Evolutionary conservation across 768 basidiomycete species (phyloP), one percentile per base, ranked within the genome.

Genomic region (Rhodotorula babjevae): DNA sequence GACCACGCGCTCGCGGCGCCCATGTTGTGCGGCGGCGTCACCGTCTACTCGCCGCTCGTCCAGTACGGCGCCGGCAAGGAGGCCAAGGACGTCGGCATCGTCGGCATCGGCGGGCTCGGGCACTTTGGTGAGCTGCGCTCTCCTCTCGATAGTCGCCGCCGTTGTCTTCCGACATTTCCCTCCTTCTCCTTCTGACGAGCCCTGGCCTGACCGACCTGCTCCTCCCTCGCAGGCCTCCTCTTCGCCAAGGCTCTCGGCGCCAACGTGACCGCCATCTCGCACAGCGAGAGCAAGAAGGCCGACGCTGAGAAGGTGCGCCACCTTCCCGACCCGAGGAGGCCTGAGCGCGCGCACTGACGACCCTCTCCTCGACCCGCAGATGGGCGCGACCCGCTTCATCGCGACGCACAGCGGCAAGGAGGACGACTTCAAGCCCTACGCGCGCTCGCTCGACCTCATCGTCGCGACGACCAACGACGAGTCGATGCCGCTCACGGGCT

Each of bases 61-160:
- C 81, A 85, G 42, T 84, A 87, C 79, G 85, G 85, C 31, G 80
- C 77, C 62, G 74, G 74, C 46, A 63, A 86, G 86, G 0, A 84
- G 84, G 9, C 86, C 86, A 87, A 86, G 81, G 84, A 84, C 71
- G 86, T 90, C 74, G 89, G 87, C 57, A 80, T 90, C 56, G 82
- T 89, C 72, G 88, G 88, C 56, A 84, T 90, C 50, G 88, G 88
- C 50, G 88, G 68, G 5, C 67, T 68, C 52, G 69, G 74, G 7
- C 74, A 76, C 68, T 72, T 76, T 47, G 74, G 74, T n/a, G n/a
- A n/a, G n/a, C n/a, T n/a, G n/a, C n/a, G n/a, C n/a, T n/a, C n/a
- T n/a, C n/a, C n/a, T n/a, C n/a, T n/a, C n/a, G n/a, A n/a, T n/a
- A n/a, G n/a, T n/a, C n/a, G n/a, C n/a, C n/a, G n/a, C n/a, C n/a